Evolutionary conservation across 345 rosid species (phyloP), one percentile per base, ranked within the genome.

Genomic region (Bretschneidera sinensis): DNA sequence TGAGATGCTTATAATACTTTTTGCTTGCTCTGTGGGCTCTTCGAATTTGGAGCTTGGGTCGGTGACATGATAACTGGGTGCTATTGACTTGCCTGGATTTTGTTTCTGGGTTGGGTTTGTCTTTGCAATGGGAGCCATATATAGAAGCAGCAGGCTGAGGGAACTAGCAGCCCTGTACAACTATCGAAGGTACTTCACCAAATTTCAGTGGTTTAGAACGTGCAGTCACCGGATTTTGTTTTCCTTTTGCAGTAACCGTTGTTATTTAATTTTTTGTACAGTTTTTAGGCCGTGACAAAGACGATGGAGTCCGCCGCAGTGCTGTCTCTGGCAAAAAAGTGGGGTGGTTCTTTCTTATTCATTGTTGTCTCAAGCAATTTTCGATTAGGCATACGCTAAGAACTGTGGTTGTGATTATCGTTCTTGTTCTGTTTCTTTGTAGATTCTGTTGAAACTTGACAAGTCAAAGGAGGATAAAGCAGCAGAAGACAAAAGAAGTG

Each of bases 281-380:
- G 99, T 86, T 88, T 71, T 64, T 94, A 62, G 84, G 95, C 48
- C 89, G 81, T 19, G 86, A 78, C 69, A 85, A 86, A 64, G 97
- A 73, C 35, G 88, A 84, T 65, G 86, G 89, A 60, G 92, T 77
- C 28, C 95, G 91, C 24, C 87, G 97, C 50, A 94, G 99, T 72
- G 96, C 95, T 60, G 96, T 94, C 55, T 94, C 99, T 51, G 99
- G 99, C 21, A 90, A 91, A 78, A 94, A 90, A 82, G 99, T 85
- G 15, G 71, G 79, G 45, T 19, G 21, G 22, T 9, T 8, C 64
- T 24, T 43, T 43, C 53, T 28, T n/a, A 0, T 9, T 1, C 23
- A 2, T 49, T 28, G 31, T 24, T 17, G 52, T 39, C 20, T 6
- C 16, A 5, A 45, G n/a, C n/a, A n/a, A n/a, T n/a, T n/a, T n/a